Evolutionary conservation across 192 early-diverging fungal genomes (phyloP), one percentile per base, ranked within the genome.

Genomic region (Entomortierella beljakovae): DNA sequence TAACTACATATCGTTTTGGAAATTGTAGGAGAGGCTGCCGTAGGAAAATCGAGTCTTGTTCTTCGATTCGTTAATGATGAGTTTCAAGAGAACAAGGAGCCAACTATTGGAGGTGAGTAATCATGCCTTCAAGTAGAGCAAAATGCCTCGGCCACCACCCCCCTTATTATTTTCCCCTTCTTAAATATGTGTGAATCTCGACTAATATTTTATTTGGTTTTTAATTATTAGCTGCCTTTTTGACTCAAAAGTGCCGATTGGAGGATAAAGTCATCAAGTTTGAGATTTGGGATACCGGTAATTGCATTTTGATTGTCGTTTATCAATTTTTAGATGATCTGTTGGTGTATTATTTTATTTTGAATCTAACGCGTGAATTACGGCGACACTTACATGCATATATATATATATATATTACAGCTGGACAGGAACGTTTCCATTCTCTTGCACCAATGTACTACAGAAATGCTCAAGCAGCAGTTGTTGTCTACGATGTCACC

Each of bases 391-490:
- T n/a, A n/a, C n/a, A n/a, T n/a, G n/a, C n/a, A n/a, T n/a, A n/a
- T n/a, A n/a, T n/a, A n/a, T n/a, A n/a, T n/a, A n/a, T n/a, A n/a
- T 33, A 18, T 25, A 22, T 52, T 13, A 26, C 43, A 70, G 97
- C 97, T 40, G 97, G 97, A 33, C 97, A 99, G 85, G 98, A 99
- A 82, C 85, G 98, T 50, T 99, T 98, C 84, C 96, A 97, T 67
- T 98, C 94, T 51, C 88, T 96, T 57, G 94, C 95, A 29, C 96
- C 97, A 35, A 92, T 98, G 96, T 99, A 99, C 83, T 99, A 99
- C 82, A 84, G 98, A 63, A 97, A 96, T 77, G 98, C 98, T 16
- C 96, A 98, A 84, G 97, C 97, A 35, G 97, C 97, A 0, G 90
- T 98, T 4, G 95, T 99, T 42, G 98, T 95, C 8, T 99, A 97